Evolutionary conservation across 345 rosid species (phyloP).

Genomic region (Ceriops zippeliana): DNA sequence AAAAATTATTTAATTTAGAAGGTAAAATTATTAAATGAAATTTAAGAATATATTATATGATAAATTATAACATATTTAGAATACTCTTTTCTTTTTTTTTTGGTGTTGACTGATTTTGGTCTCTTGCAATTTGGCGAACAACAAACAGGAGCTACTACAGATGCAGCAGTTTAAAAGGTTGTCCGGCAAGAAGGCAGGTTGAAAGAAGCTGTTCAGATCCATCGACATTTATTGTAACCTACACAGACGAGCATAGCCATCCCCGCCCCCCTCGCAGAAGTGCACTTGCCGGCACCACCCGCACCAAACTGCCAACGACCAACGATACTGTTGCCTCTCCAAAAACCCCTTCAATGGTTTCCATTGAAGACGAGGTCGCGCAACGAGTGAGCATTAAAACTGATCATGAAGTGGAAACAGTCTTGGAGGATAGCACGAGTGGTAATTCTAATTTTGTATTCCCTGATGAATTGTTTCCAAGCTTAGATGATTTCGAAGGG

Average conservation of each 20-base stretch:
- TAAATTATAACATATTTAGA: too few species aligned
- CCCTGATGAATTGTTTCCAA: conserved; percentile 34
- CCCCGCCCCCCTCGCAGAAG: conserved; percentile 55
- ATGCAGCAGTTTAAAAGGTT: conserved; percentile 78
- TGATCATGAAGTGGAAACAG: conserved; percentile 14
- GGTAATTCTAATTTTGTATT: conserved; percentile 21
- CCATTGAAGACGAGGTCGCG: conserved; percentile 23
- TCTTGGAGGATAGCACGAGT: conserved; percentile 14
- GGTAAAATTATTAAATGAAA: too few species aligned
- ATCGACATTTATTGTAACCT: conserved; percentile 49
- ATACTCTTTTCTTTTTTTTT: too few species aligned
- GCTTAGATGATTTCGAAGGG: conserved; percentile 34
- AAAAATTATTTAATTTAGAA: too few species aligned
- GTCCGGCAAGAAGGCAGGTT: conserved; percentile 75
- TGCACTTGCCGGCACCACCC: conserved; percentile 62
- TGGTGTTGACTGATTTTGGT: neutral
- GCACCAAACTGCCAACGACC: conserved; percentile 35
- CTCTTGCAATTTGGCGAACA: conserved; percentile 3
- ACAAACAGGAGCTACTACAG: conserved; percentile 69
- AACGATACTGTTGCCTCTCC: conserved; percentile 32
- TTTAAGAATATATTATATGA: too few species aligned
- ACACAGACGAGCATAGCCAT: conserved; percentile 71
- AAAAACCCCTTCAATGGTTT: conserved; percentile 23
- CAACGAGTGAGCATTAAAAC: conserved; percentile 16
- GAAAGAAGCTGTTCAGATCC: conserved; percentile 61